These are phyloP conservation scores for Hericium rajendrae DNA, from an alignment of 768 basidiomycete genomes.

Conservation along the genomic window DNA sequence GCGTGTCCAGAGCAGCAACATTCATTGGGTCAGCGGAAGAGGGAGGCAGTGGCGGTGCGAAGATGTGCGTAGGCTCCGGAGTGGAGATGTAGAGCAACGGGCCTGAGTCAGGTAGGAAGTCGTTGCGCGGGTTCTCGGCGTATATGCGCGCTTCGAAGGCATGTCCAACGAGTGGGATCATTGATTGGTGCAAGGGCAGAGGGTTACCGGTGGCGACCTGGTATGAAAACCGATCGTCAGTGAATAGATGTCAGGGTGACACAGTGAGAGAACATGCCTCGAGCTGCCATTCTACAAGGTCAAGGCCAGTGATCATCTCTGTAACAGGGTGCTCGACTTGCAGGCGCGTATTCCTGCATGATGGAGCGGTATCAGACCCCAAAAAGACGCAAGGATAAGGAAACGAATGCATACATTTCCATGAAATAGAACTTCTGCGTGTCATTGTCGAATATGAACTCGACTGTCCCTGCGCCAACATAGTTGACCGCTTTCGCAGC, in stretches of 20 bases:
- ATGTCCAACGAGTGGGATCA: conserved; percentile 83
- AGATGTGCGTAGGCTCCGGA: conserved; percentile 60
- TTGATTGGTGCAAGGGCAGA: conserved; percentile 65
- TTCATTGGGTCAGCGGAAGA: conserved; percentile 12
- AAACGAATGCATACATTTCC: conserved; percentile 65
- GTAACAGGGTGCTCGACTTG: conserved; percentile 92
- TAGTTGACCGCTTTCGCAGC: conserved; percentile 92
- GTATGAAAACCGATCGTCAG: no score
- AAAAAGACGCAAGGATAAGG: not conserved
- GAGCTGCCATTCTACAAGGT: conserved; percentile 93
- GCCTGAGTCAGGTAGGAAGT: conserved; percentile 90
- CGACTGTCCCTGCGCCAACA: conserved; percentile 88
- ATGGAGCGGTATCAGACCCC: not conserved
- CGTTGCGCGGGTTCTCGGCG: conserved; percentile 88
- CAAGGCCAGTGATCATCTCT: conserved; percentile 90
- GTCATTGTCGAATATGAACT: conserved; percentile 94
- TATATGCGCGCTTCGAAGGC: conserved; percentile 95
- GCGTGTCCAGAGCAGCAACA: not conserved
- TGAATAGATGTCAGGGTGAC: no score
- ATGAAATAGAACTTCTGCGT: conserved; percentile 85
- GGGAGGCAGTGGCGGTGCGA: conserved; percentile 39
- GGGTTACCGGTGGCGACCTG: conserved; percentile 85
- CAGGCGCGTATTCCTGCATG: conserved; percentile 65
- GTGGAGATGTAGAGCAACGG: conserved; percentile 72
- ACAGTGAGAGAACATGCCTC: conserved; percentile 35